Conservation (phyloP, 139 green algal species). For the Deuterostichococcus epilithicus region DNA sequence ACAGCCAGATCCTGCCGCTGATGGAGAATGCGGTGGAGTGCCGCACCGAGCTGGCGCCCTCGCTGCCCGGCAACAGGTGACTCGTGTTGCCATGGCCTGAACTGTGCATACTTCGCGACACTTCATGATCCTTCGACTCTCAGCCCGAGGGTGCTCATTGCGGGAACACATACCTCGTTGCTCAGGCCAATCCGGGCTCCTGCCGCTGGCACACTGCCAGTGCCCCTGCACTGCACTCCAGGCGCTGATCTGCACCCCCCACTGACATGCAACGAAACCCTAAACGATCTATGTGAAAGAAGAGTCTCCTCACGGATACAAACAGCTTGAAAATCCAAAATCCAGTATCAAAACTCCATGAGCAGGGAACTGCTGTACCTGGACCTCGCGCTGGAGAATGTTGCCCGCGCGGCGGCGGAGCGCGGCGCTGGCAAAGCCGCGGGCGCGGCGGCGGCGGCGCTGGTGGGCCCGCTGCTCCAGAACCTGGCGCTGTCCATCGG, state of each 20-base stretch:
- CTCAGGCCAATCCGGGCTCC: too few species aligned
- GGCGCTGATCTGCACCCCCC: too few species aligned
- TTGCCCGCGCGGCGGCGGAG: conserved; percentile 73
- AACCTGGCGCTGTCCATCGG: conserved; percentile 90
- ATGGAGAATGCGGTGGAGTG: conserved; percentile 90
- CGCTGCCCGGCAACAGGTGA: conserved; percentile 49
- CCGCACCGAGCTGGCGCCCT: conserved; percentile 69
- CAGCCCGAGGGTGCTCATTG: too few species aligned
- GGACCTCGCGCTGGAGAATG: conserved; percentile 91
- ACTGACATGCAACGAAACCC: too few species aligned
- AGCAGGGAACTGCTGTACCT: conserved; percentile 91
- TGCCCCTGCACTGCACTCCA: too few species aligned
- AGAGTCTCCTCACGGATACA: too few species aligned
- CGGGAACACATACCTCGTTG: too few species aligned
- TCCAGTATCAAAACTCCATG: background rate
- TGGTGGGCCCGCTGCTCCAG: conserved; percentile 90
- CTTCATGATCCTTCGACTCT: too few species aligned
- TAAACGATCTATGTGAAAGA: too few species aligned
- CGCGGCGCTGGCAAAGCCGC: conserved; percentile 41
- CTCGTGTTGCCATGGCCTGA: background rate
- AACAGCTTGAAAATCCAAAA: too few species aligned
- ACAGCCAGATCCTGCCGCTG: conserved; percentile 67
- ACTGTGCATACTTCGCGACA: too few species aligned
- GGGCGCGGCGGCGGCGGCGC: conserved; percentile 67
- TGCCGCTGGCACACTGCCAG: too few species aligned